Conservation (phyloP, 805 yeast genomes). For the Kodamaea hsintzibuensis region DNA sequence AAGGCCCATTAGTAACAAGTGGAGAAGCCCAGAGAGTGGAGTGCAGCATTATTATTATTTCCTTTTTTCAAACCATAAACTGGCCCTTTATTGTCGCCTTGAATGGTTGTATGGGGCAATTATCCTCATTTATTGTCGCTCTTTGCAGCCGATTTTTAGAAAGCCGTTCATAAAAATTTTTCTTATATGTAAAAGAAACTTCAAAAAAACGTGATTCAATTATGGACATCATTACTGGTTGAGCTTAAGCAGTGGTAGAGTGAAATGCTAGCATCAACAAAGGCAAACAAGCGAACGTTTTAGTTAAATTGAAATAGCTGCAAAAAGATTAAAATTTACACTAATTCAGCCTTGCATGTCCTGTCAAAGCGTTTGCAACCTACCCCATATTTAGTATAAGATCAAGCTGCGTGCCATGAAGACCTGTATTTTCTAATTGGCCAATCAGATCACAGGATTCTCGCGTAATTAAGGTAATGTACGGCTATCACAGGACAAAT, state of each 20-base stretch:
- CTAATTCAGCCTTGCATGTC: neutral
- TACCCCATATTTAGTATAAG: neutral
- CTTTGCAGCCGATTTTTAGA: neutral
- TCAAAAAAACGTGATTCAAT: neutral
- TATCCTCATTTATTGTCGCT: neutral
- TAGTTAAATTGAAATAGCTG: neutral
- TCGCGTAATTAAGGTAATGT: neutral
- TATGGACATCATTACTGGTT: no score
- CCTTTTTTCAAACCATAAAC: neutral
- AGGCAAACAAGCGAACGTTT: neutral
- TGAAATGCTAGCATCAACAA: no score
- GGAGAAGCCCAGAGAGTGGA: neutral
- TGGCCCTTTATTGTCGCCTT: neutral
- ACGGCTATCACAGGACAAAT: neutral
- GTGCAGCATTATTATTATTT: neutral
- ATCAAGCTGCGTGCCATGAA: neutral
- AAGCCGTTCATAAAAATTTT: neutral
- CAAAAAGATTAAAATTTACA: slow-evolving; percentile 2
- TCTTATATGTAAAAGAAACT: neutral
- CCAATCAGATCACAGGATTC: neutral
- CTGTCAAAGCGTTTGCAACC: neutral
- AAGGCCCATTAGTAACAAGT: neutral
- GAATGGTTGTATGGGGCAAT: neutral
- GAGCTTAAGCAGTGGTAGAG: no score
- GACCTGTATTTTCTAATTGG: neutral